phyloP scores from a whole-genome alignment of 176 grass and related monocot genomes.

The Saccharum spontaneum region DNA sequence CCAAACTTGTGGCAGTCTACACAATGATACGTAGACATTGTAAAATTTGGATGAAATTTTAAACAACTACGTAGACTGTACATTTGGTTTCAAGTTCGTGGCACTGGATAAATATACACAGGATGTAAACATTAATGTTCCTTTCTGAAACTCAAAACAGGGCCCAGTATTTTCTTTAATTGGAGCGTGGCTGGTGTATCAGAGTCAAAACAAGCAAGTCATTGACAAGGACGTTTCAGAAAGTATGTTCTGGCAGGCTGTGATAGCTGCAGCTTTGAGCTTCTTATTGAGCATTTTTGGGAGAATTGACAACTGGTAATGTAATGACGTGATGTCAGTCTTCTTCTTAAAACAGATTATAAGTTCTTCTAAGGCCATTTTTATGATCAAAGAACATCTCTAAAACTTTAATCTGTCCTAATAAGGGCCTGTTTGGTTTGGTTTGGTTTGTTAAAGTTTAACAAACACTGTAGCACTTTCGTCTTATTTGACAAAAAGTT shows the following conservation, averaged over 20 bases:
- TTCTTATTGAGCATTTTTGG: slow-evolving; percentile 69
- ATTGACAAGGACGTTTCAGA: slow-evolving; percentile 58
- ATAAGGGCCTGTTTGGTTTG: too few relatives aligned
- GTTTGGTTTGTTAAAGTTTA: too few relatives aligned
- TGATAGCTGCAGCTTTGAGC: slow-evolving; percentile 55
- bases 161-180: slow-evolving; percentile 71
- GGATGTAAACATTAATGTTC: neutral
- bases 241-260: slow-evolving; percentile 66
- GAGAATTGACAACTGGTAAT: slow-evolving; percentile 76
- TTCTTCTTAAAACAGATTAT: neutral
- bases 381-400: neutral
- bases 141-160: slow-evolving; percentile 40
- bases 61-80: neutral
- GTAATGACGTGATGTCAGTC: neutral
- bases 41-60: neutral
- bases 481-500: too few relatives aligned
- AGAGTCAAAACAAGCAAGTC: slow-evolving; percentile 71
- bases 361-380: neutral
- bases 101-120: neutral
- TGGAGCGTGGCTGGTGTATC: slow-evolving; percentile 81
- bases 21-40: neutral
- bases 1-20: neutral
- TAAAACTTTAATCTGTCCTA: neutral
- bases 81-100: neutral
- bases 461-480: too few relatives aligned